Evolutionary conservation across 2,329 filamentous ascomycete species (phyloP), one percentile per base, ranked within the genome.

Genomic region (Mycocentrospora acerina): DNA sequence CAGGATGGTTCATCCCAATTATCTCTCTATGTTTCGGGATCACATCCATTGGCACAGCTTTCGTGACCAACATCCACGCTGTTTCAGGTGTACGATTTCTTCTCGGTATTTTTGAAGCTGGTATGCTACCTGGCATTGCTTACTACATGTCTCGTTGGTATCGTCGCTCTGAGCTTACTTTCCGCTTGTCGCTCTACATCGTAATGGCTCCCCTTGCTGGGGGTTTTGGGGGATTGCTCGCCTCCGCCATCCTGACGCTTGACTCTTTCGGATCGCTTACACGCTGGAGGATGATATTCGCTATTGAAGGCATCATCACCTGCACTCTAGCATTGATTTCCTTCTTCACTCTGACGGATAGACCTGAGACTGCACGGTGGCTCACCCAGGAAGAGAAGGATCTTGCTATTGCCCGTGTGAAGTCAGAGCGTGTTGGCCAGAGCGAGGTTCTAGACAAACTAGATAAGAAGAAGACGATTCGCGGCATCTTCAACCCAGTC

Each of bases 71-170:
- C 19, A 73, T 76, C 38, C 71, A 78, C 14, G 66, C 73, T 2
- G 69, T 72, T 2, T 80, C 72, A 25, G 83, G 74, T 12, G 82
- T 88, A 0, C 79, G 85, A 4, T 87, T 88, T 51, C 48, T 87
- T 0, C 74, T 87, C 0, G 71, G 71, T 5, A 64, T 85, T 8
- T 87, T 88, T 41, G 86, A 90, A 64, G 82, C 85, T 0, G 85
- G 85, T 7, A 81, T 89, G 78, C 64, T 88, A 36, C 85, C 85
- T 0, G 41, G 85, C 0, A 86, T 87, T 28, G 83, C 83, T 0
- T 89, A 88, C 64, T 88, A 88, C 53, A 68, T 88, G 14, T 83
- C 79, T 1, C 72, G 84, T 35, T 88, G 84, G 84, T 88, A 88
- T 51, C 73, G 82, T n/a, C 73, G 81, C 22, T 77, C 76, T 34